A percentile compares a stretch with the other conserved stretches of the same genome.
phyloP scores from a whole-genome alignment of 2,329 filamentous ascomycete species.

The Leptographium galeiforme region DNA sequence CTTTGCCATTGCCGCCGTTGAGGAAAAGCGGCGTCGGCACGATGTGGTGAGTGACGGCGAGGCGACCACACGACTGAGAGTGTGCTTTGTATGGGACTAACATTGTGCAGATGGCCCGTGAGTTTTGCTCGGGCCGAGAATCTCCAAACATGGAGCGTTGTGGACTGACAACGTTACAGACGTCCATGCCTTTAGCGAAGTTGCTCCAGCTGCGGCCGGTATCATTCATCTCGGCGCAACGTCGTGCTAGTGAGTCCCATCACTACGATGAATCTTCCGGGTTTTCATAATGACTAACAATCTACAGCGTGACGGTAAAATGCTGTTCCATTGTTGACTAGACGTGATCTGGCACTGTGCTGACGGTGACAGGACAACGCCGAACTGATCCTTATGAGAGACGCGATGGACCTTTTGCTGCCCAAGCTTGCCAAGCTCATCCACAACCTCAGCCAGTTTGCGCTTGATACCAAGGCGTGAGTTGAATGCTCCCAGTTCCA shows the following conservation, averaged over 20 bases:
- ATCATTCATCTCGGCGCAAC: neutral
- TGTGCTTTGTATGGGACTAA: too few relatives aligned
- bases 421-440: constrained; percentile 42
- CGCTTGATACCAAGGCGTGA: neutral
- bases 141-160: too few relatives aligned
- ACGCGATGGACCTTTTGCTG: constrained; percentile 57
- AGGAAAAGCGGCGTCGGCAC: neutral
- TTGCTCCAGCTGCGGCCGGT: neutral
- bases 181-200: neutral
- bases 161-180: neutral
- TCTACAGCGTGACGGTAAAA: constrained; percentile 10
- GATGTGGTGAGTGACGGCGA: neutral
- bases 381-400: neutral
- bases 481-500: neutral
- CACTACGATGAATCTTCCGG: too few relatives aligned
- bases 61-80: too few relatives aligned
- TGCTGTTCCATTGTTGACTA: neutral
- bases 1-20: neutral
- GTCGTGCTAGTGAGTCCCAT: too few relatives aligned
- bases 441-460: neutral
- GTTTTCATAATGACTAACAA: too few relatives aligned
- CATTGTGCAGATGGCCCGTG: too few relatives aligned
- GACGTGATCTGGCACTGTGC: too few relatives aligned
- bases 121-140: too few relatives aligned
- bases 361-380: neutral